These are phyloP conservation scores for Argentina anserina DNA, from an alignment of 306 rosid genomes.

Conservation along the genomic window DNA sequence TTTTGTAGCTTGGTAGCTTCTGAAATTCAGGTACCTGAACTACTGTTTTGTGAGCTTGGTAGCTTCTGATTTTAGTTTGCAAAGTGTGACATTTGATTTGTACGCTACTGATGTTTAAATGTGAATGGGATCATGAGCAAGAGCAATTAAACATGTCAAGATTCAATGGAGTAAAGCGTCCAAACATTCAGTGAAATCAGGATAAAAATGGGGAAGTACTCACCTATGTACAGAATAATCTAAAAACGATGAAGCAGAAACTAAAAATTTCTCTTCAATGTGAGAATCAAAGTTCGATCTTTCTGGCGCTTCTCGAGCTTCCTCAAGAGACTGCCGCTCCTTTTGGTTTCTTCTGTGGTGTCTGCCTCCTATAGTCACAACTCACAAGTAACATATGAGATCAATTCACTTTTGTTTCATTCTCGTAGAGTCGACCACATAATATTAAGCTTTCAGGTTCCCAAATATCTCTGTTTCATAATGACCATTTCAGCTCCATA, in stretches of 20 bases:
- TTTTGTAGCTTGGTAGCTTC: too few relatives aligned
- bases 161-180: neutral
- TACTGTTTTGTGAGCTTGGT: neutral
- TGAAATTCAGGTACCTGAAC: constrained; percentile 27
- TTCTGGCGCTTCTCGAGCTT: constrained; percentile 44
- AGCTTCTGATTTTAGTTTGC: neutral
- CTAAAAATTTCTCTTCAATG: constrained; percentile 31
- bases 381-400: neutral
- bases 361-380: constrained; percentile 35
- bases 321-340: constrained; percentile 36
- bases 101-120: neutral
- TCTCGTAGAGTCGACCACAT: neutral
- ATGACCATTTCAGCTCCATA: neutral
- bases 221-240: neutral
- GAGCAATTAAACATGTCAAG: neutral
- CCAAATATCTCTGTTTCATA: neutral
- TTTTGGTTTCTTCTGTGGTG: constrained; percentile 32
- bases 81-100: neutral
- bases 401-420: neutral
- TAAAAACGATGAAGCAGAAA: neutral
- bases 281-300: constrained; percentile 29
- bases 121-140: neutral
- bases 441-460: neutral
- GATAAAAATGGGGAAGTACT: neutral
- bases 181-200: neutral